Conservation (phyloP, 2,329 filamentous ascomycete species). For the Clarireedia sp. region DNA sequence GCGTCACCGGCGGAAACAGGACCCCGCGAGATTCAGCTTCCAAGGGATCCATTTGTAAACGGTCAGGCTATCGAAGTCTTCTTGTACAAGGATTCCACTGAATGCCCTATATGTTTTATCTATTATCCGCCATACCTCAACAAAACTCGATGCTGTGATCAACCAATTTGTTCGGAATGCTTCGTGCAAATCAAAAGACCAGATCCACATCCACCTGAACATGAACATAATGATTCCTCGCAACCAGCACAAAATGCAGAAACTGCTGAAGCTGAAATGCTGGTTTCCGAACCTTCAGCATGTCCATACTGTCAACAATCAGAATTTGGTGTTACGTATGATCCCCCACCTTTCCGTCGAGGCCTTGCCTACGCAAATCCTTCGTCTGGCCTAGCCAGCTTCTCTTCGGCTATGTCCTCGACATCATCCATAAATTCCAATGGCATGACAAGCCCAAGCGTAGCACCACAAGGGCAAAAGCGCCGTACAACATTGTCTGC, state of each 20-base stretch:
- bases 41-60: conserved; percentile 80
- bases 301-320: conserved; percentile 94
- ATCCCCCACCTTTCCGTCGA: conserved; percentile 78
- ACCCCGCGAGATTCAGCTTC: conserved; percentile 71
- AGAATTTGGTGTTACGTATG: conserved; percentile 94
- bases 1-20: conserved; percentile 62
- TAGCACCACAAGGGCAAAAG: conserved; percentile 30
- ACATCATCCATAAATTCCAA: conserved; percentile 66
- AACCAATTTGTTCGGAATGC: conserved; percentile 94
- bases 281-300: conserved; percentile 83
- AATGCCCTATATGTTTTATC: conserved; percentile 95
- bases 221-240: conserved; percentile 34
- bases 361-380: conserved; percentile 64
- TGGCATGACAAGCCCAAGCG: conserved; percentile 24
- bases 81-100: conserved; percentile 80
- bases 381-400: conserved; percentile 42
- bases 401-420: conserved; percentile 73
- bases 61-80: conserved; percentile 91
- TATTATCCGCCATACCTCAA: conserved; percentile 95
- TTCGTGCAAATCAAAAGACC: conserved; percentile 97
- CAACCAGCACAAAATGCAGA: conserved; percentile 21
- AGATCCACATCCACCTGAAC: conserved; percentile 83
- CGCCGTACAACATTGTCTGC: conserved; percentile 69
- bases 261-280: conserved; percentile 45
- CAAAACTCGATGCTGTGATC: conserved; percentile 88